Percentiles rank a stretch among this genome's conserved stretches.
Conservation (phyloP, 2,329 filamentous ascomycete species). For the Fusarium solani-melongenae region DNA sequence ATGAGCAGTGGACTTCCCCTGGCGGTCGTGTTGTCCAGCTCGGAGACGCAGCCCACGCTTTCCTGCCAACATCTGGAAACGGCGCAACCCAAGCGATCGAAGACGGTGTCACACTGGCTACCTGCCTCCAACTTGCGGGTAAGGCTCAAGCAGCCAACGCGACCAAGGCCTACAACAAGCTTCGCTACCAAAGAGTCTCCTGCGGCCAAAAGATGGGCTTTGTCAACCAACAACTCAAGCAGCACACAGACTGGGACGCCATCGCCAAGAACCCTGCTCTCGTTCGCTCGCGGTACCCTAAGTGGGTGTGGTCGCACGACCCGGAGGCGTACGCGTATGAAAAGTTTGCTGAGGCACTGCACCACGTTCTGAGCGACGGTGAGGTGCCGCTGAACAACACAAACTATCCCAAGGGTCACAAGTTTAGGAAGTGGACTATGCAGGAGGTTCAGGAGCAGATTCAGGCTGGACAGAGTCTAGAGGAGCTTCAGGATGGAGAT, state of each 20-base stretch:
- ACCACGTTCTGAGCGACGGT: conserved; percentile 23
- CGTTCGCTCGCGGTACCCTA: conserved; percentile 21
- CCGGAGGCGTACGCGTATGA: conserved; percentile 30
- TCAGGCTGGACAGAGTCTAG: conserved; percentile 19
- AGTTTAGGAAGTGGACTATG: conserved; percentile 32
- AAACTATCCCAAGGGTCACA: conserved; percentile 26
- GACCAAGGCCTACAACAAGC: conserved; percentile 16
- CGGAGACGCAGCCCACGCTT: conserved; percentile 27
- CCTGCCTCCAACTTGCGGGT: conserved; percentile 10
- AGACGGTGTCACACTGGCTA: conserved; percentile 27
- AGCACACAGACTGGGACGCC: conserved; percentile 28
- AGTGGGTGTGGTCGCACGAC: conserved; percentile 32
- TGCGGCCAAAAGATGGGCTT: conserved; percentile 29
- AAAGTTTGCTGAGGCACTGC: conserved; percentile 27
- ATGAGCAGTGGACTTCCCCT: conserved; percentile 30
- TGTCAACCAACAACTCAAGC: conserved; percentile 31
- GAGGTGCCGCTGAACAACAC: conserved; percentile 23
- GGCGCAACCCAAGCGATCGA: conserved; percentile 27
- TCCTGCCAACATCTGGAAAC: conserved; percentile 25
- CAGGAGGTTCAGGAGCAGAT: conserved; percentile 30
- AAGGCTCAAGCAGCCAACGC: conserved; percentile 23
- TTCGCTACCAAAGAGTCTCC: conserved; percentile 14
- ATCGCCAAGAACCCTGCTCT: conserved; percentile 27
- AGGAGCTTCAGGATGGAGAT: conserved; percentile 31
- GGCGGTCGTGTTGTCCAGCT: conserved; percentile 27